Conservation (phyloP, 2,329 filamentous ascomycete species). For the Domatiomyces globalis region DNA sequence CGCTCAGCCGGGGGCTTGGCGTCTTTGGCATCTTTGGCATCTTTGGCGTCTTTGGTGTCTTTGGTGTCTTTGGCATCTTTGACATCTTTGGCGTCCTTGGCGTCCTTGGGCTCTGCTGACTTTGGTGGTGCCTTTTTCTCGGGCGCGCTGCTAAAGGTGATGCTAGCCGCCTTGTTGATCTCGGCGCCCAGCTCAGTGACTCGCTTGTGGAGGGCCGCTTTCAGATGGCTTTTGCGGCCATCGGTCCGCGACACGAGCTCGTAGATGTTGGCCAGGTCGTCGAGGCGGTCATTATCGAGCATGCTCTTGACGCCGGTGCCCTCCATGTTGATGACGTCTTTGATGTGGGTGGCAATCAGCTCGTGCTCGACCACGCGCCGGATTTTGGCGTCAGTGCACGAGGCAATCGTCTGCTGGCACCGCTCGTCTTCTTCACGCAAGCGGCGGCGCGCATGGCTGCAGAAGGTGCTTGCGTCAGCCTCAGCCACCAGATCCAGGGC, state of each 20-base stretch:
- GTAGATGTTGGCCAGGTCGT: constrained; percentile 70
- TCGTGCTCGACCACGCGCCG: constrained; percentile 64
- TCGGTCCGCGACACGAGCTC: constrained; percentile 67
- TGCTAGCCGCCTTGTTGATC: constrained; percentile 54
- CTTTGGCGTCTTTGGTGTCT: constrained; percentile 24
- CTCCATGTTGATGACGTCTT: constrained; percentile 72
- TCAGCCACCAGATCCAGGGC: constrained; percentile 60
- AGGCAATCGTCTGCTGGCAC: constrained; percentile 67
- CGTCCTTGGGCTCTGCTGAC: constrained; percentile 25
- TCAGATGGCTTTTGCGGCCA: constrained; percentile 54
- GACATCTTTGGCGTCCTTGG: constrained; percentile 32
- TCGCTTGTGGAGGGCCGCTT: constrained; percentile 54
- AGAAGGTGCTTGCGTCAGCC: constrained; percentile 68
- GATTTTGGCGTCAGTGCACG: constrained; percentile 58
- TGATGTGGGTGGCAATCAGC: constrained; percentile 62
- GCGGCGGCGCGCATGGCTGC: constrained; percentile 58
- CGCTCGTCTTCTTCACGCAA: constrained; percentile 69
- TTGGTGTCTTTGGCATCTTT: constrained; percentile 21
- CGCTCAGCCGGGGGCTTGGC: constrained; percentile 31
- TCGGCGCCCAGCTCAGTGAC: constrained; percentile 68
- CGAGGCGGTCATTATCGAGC: constrained; percentile 74
- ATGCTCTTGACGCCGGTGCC: constrained; percentile 72
- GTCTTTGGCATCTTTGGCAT: constrained; percentile 30
- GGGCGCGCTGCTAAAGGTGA: constrained; percentile 43
- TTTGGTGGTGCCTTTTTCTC: constrained; percentile 25